phyloP scores from a whole-genome alignment of 2,329 filamentous ascomycete genomes.

The Alternaria panax region DNA sequence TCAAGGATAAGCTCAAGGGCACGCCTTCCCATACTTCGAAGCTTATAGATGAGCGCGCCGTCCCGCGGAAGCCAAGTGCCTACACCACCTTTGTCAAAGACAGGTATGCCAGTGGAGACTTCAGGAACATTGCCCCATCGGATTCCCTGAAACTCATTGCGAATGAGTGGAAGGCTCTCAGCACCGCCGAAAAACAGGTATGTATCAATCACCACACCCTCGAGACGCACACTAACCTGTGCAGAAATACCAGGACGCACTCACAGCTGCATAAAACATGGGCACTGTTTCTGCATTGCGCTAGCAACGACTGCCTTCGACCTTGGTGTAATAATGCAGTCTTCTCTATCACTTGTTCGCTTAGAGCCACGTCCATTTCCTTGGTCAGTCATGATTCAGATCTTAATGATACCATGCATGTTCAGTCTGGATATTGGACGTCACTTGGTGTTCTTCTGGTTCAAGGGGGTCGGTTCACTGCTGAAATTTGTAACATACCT shows the following conservation, averaged over 20 bases:
- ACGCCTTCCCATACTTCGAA: constrained; percentile 14
- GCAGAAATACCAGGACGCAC: not conserved
- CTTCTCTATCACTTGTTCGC: not conserved
- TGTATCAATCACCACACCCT: not conserved
- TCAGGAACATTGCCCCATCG: constrained; percentile 53
- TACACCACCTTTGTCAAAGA: constrained; percentile 58
- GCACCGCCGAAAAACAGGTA: constrained; percentile 59
- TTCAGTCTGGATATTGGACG: constrained; percentile 29
- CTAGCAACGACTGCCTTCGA: constrained; percentile 12
- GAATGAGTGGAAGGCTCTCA: constrained; percentile 59
- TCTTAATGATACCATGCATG: constrained; percentile 4
- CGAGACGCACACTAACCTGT: constrained; percentile 23
- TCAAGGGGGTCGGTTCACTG: not conserved
- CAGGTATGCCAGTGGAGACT: constrained; percentile 58
- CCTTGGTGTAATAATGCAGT: not conserved
- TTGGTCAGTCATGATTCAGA: constrained; percentile 5
- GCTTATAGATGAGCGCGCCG: constrained; percentile 63
- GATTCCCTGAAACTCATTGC: constrained; percentile 54
- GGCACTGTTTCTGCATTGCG: constrained; percentile 14
- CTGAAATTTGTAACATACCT: not conserved
- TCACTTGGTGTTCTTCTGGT: not conserved
- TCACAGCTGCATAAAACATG: not conserved
- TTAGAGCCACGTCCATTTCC: constrained; percentile 8
- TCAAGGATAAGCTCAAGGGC: constrained; percentile 13
- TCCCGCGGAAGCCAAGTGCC: constrained; percentile 53